Percentiles rank a stretch among this genome's conserved stretches.
Conservation (phyloP, 345 rosid species). For the Euclidium syriacum region DNA sequence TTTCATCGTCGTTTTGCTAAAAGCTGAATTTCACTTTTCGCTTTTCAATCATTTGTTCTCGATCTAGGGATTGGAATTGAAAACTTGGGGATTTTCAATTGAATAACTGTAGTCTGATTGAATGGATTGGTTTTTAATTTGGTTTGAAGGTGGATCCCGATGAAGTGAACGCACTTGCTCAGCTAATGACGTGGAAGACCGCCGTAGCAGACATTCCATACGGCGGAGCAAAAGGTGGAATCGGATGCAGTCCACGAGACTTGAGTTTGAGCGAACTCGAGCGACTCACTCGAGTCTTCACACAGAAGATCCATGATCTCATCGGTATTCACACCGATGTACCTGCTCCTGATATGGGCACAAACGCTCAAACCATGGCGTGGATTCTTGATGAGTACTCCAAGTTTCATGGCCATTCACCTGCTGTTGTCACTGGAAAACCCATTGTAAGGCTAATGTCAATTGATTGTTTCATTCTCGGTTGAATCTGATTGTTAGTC, state of each 20-base stretch:
- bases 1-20: neutral
- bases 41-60: neutral
- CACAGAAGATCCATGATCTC: constrained; percentile 96
- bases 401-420: constrained; percentile 93
- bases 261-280: constrained; percentile 70
- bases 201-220: constrained; percentile 95
- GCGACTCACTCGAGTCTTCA: constrained; percentile 91
- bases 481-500: neutral
- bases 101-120: too few species aligned
- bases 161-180: constrained; percentile 97
- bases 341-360: constrained; percentile 98
- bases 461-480: neutral
- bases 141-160: constrained; percentile 77
- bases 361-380: constrained; percentile 95
- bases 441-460: constrained; percentile 53
- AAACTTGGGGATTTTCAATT: neutral
- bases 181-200: constrained; percentile 97
- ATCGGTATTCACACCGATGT: constrained; percentile 88
- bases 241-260: constrained; percentile 73
- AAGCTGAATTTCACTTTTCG: neutral
- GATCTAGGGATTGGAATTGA: neutral
- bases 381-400: constrained; percentile 98
- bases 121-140: neutral
- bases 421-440: constrained; percentile 92
- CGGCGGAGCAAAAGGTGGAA: constrained; percentile 98